Conservation (phyloP, 2,329 filamentous ascomycete species). For the Penicillium rolfsii region DNA sequence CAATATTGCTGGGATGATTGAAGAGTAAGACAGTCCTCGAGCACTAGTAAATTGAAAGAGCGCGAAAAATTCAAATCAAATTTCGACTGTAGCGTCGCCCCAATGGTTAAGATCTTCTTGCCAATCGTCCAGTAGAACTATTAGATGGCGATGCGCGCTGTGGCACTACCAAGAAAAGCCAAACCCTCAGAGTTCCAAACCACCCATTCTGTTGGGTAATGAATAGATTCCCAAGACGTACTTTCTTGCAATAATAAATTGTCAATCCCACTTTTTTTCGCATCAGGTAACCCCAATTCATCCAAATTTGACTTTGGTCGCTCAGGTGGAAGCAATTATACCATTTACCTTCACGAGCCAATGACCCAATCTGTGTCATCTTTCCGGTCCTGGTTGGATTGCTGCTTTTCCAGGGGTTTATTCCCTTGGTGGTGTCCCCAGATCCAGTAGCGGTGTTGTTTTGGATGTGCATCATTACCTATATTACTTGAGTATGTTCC, state of each 20-base stretch:
- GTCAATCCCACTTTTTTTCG: neutral
- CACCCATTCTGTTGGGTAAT: neutral
- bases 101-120: neutral
- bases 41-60: neutral
- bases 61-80: neutral
- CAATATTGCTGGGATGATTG: neutral
- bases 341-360: conserved; percentile 2
- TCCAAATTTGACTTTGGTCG: neutral
- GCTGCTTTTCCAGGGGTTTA: conserved; percentile 7
- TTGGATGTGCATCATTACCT: conserved; percentile 1
- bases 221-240: neutral
- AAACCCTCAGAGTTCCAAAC: neutral
- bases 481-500: conserved; percentile 11
- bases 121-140: neutral
- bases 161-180: neutral
- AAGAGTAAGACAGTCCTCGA: neutral
- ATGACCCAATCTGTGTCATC: conserved; percentile 16
- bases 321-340: neutral
- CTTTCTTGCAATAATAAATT: neutral
- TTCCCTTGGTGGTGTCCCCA: conserved; percentile 12
- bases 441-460: conserved; percentile 11
- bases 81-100: neutral
- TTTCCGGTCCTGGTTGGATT: conserved; percentile 6
- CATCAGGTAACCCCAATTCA: neutral
- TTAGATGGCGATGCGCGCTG: too few species aligned